A percentile compares a stretch with the other conserved stretches of the same genome.
phyloP scores from a whole-genome alignment of 2,329 filamentous ascomycete species.

The Cordyceps cateniannulata region DNA sequence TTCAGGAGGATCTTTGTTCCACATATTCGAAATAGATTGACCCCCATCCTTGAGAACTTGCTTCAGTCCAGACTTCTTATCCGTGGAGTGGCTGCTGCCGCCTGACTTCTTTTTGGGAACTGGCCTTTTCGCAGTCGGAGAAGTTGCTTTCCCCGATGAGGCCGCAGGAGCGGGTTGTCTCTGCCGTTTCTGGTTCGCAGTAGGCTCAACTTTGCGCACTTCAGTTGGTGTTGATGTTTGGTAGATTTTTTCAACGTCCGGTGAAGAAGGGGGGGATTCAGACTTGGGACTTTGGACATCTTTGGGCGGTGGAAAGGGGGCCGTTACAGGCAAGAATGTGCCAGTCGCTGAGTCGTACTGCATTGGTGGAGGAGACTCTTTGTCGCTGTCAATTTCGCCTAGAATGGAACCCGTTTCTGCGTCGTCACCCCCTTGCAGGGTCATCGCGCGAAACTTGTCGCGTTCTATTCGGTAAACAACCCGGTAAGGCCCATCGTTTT shows the following conservation, averaged over 20 bases:
- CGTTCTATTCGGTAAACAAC: conserved; percentile 55
- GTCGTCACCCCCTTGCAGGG: conserved; percentile 27
- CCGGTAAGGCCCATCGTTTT: conserved; percentile 36
- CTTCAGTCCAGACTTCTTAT: conserved; percentile 42
- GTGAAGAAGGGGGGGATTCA: neutral
- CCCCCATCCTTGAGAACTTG: conserved; percentile 46
- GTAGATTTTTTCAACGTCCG: neutral
- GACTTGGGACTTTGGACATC: neutral
- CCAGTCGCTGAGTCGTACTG: conserved; percentile 10
- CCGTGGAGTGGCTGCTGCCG: conserved; percentile 17
- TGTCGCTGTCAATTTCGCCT: conserved; percentile 23
- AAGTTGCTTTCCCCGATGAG: conserved; percentile 20
- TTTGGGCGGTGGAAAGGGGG: neutral
- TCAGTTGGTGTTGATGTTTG: neutral
- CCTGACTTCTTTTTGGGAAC: conserved; percentile 11
- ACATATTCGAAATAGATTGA: conserved; percentile 41
- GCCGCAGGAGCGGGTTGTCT: conserved; percentile 17
- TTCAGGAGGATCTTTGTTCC: conserved; percentile 38
- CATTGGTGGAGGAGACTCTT: conserved; percentile 13
- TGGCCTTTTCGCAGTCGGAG: conserved; percentile 19
- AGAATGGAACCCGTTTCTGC: conserved; percentile 21
- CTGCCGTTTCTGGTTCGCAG: conserved; percentile 42
- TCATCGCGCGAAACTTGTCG: conserved; percentile 40
- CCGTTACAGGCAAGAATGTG: neutral
- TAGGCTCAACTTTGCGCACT: neutral